A percentile compares a stretch with the other conserved stretches of the same genome.
Conservation (phyloP, 2,329 filamentous ascomycete species). For the Colletotrichum higginsianum region DNA sequence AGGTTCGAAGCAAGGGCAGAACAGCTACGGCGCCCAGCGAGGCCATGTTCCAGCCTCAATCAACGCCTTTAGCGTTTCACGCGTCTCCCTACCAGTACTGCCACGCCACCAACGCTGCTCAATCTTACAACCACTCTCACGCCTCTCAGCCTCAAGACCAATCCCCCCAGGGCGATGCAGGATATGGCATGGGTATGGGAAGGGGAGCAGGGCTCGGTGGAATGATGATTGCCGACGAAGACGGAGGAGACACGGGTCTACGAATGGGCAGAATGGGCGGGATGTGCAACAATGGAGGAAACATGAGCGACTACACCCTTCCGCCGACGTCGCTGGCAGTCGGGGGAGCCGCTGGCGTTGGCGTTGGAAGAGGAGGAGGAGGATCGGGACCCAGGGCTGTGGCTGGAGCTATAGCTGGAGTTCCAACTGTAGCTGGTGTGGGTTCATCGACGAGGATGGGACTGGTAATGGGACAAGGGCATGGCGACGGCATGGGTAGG, state of each 20-base stretch:
- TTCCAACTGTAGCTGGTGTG: slow-evolving; percentile 8
- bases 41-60: slow-evolving; percentile 70
- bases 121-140: background rate
- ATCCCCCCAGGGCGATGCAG: slow-evolving; percentile 2
- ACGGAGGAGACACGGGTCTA: background rate
- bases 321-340: slow-evolving; percentile 6
- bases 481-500: slow-evolving; percentile 19
- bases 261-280: slow-evolving; percentile 6
- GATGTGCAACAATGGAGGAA: background rate
- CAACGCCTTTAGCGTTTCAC: slow-evolving; percentile 62
- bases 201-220: slow-evolving; percentile 2
- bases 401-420: background rate
- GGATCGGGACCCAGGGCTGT: background rate
- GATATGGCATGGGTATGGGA: slow-evolving; percentile 3
- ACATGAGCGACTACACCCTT: slow-evolving; percentile 27
- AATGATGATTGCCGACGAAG: slow-evolving; percentile 8
- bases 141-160: background rate
- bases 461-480: slow-evolving; percentile 11
- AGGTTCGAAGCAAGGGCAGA: slow-evolving; percentile 1
- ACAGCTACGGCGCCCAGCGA: slow-evolving; percentile 21
- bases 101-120: background rate
- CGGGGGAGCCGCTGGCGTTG: background rate
- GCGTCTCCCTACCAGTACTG: slow-evolving; percentile 27
- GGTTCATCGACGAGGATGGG: slow-evolving; percentile 6
- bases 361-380: no score